Base-by-base conservation (phyloP, 106 monocot genomes). In the Hemerocallis citrina region DNA sequence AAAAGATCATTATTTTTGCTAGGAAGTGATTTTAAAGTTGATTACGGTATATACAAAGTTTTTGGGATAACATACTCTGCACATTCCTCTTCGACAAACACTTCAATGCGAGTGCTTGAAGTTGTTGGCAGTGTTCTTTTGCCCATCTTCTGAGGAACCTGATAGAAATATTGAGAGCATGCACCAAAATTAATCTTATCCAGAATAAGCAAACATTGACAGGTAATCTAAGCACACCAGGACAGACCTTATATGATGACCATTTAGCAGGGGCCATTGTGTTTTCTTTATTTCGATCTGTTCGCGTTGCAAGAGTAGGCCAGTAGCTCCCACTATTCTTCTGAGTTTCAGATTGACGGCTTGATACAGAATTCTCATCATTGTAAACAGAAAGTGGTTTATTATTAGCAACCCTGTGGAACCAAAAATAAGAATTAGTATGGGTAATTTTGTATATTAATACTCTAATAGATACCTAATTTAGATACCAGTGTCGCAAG, bases 251-350 rank as follows among this genome's bases (percentile, higher is more conserved):
- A 58, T 74, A 79, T 33, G 79, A 73, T 16, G 79, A 65, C 96
- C 96, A 98, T 69, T 84, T 83, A 4, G 76, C 41, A 56, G 88
- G 88, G 24, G 71, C 59, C 7, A 82, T 65, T 34, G 75, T 77
- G 34, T 98, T 98, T 66, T 98, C 91, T 47, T 98, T 98, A 50
- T 98, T 98, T 65, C 96, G 35, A 39, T 72, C 76, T 30, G 74
- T 42, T 61, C 70, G 83, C 27, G 71, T 64, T 64, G 76, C 96
- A 56, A 98, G 81, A 34, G 59, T 69, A 15, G 62, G 52, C 91
- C 96, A 98, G 29, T 71, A 33, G 6, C 40, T 81, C 17, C 79
- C 83, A 34, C 70, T 76, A 34, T 19, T 64, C 63, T 72, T 74
- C 11, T 27, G n/a, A 13, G 47, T 68, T 36, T 58, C 56, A 21